Evolutionary conservation across 352 stramenopile species (phyloP).

Genomic region (Phytophthora sansomeana): DNA sequence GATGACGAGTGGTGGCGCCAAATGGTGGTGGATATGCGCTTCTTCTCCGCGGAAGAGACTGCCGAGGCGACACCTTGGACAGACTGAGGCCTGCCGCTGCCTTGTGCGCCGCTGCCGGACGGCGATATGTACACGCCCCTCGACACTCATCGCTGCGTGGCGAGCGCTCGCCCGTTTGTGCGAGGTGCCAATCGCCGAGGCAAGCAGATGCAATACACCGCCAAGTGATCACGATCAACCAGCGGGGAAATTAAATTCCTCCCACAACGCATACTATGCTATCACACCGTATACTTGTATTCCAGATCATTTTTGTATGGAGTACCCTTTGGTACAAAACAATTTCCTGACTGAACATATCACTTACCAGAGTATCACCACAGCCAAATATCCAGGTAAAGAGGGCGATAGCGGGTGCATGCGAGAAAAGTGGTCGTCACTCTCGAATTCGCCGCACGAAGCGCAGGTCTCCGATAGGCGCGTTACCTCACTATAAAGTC

Average conservation of each 20-base stretch:
- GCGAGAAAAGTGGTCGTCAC: constrained; percentile 19
- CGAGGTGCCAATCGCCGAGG: constrained; percentile 10
- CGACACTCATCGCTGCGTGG: constrained; percentile 11
- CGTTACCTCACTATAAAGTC: not conserved
- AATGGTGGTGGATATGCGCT: too few species aligned
- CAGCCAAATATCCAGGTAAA: not conserved
- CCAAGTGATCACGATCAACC: constrained; percentile 20
- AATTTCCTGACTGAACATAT: too few species aligned
- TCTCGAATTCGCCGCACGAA: constrained; percentile 29
- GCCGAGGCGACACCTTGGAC: too few species aligned
- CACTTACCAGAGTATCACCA: too few species aligned
- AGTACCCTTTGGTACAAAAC: too few species aligned
- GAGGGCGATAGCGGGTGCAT: not conserved
- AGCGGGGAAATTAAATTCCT: constrained; percentile 11
- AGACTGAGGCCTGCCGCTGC: too few species aligned
- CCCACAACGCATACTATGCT: not conserved
- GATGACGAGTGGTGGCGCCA: constrained; percentile 9
- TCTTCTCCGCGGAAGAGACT: too few species aligned
- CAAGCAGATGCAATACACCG: constrained; percentile 26
- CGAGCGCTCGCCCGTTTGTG: constrained; percentile 4
- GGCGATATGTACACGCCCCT: too few species aligned
- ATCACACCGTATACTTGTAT: too few species aligned
- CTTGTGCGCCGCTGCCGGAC: too few species aligned
- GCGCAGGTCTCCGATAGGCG: not conserved
- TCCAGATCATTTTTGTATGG: too few species aligned